These are phyloP conservation scores for Colletotrichum costaricense DNA, from an alignment of 2,329 filamentous ascomycete genomes.

Conservation along the genomic window DNA sequence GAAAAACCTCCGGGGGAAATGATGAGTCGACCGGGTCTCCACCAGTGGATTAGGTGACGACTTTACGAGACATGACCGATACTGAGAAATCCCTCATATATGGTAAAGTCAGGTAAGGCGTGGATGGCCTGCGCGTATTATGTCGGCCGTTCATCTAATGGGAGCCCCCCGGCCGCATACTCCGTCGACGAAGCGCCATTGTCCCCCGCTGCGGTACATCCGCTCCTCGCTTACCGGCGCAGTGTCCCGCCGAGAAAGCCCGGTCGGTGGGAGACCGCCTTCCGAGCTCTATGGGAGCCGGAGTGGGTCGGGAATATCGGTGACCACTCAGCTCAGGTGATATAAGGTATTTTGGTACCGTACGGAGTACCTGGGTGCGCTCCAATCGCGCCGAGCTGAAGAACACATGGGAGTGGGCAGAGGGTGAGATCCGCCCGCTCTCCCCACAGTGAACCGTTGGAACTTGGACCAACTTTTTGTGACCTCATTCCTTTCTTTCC, in stretches of 20 bases:
- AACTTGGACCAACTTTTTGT: background rate
- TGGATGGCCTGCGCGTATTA: background rate
- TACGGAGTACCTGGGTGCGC: background rate
- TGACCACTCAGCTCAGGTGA: too few species aligned
- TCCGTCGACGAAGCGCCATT: conserved; percentile 5
- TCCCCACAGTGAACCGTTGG: conserved; percentile 16
- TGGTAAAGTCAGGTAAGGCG: too few species aligned
- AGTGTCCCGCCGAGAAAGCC: background rate
- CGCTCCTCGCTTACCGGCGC: background rate
- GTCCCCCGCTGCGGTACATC: background rate
- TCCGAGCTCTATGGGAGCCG: background rate
- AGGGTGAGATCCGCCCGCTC: background rate
- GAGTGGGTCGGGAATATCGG: background rate
- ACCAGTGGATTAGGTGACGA: background rate
- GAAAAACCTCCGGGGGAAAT: background rate
- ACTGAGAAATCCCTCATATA: background rate
- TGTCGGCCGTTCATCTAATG: background rate
- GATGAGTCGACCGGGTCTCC: background rate
- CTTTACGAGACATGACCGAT: background rate
- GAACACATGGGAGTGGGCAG: background rate
- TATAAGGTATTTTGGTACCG: background rate
- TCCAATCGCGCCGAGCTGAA: background rate
- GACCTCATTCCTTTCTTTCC: conserved; percentile 13
- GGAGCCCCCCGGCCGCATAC: conserved; percentile 1
- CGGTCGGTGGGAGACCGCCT: background rate